Evolutionary conservation across 495 filamentous ascomycete species (phyloP), one percentile per base, ranked within the genome.

Genomic region (Cercophora samala): DNA sequence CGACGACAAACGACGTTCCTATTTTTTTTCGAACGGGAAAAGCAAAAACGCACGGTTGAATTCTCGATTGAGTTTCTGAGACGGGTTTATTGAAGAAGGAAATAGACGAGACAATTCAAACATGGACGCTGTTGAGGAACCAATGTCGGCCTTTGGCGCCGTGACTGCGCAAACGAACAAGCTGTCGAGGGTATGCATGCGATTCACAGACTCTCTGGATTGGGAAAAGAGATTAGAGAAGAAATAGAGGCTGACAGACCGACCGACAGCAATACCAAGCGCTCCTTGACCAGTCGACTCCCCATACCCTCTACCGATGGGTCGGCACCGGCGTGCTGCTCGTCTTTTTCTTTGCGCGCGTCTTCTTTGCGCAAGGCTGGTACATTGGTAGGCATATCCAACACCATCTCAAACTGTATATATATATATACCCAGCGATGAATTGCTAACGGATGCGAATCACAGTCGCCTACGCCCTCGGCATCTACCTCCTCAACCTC

Each of bases 401-500:
- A 23, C n/a, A 11, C 21, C 22, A 19, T 23, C 5, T 8, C 22
- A n/a, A 32, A 11, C 6, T 23, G 3, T 9, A 0, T 5, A n/a
- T n/a, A n/a, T n/a, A n/a, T n/a, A n/a, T n/a, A n/a, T n/a, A n/a
- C n/a, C n/a, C n/a, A n/a, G n/a, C n/a, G n/a, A n/a, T n/a, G n/a
- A n/a, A n/a, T n/a, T n/a, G 22, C 70, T 76, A 64, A 79, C 68
- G 1, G n/a, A 51, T 52, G 4, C 15, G 17, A 13, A 21, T 58
- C 21, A 60, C 73, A 98, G 95, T 99, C 69, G 93, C 92, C 70
- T 99, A 99, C 81, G 94, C 95, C 25, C 88, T 99, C 64, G 95
- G 95, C 67, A 99, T 99, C 84, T 99, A 98, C 84, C 92, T 99
- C 58, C 89, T 99, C 64, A 99, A 99, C 82, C 88, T 98, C 64